Percentiles rank a stretch among this genome's conserved stretches.
Conservation (phyloP, 2,329 filamentous ascomycete species). For the Trichoderma sp. region DNA sequence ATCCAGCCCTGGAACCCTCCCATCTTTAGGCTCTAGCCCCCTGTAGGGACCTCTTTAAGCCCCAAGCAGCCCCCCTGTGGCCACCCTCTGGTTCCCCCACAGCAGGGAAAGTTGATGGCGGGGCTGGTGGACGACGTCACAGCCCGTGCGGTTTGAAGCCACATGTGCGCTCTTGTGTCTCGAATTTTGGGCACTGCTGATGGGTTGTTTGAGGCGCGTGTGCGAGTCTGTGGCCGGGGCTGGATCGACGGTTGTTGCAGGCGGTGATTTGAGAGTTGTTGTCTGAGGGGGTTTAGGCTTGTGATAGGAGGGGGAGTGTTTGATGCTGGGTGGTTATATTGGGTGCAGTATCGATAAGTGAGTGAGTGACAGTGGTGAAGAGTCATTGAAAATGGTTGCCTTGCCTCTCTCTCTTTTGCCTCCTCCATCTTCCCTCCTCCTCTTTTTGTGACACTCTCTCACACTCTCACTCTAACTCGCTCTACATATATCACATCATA, state of each 20-base stretch:
- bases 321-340: neutral
- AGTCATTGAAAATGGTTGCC: neutral
- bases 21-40: neutral
- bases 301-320: neutral
- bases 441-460: neutral
- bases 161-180: neutral
- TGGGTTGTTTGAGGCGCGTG: neutral
- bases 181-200: neutral
- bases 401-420: neutral
- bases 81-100: neutral
- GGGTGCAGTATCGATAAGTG: neutral
- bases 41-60: neutral
- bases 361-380: neutral
- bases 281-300: too few species aligned
- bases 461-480: neutral
- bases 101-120: neutral
- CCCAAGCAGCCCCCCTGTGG: neutral
- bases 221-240: neutral
- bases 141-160: conserved; percentile 4
- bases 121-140: conserved; percentile 14
- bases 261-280: neutral
- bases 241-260: neutral
- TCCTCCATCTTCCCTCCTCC: neutral
- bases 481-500: neutral
- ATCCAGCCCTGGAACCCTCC: neutral